A percentile compares a stretch with the other conserved stretches of the same genome.
phyloP scores from a whole-genome alignment of 2,329 filamentous ascomycete species.

The Ascochyta fabae region DNA sequence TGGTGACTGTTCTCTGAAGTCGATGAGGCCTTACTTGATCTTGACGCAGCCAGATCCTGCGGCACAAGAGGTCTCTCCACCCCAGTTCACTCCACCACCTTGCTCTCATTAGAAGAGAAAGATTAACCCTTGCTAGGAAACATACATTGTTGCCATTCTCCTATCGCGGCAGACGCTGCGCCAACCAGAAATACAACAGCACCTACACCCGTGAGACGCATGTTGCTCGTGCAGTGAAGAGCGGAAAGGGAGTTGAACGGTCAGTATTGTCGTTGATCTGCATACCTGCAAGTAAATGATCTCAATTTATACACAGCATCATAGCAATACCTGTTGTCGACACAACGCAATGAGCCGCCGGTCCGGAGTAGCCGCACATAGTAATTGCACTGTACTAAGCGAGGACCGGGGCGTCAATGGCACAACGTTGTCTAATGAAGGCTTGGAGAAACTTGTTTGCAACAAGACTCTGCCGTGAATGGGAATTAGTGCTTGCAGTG shows the following conservation, averaged over 20 bases:
- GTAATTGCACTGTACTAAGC: slow-evolving; percentile 19
- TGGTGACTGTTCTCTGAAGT: no score
- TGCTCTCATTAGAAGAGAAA: not conserved
- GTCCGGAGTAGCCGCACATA: slow-evolving; percentile 12
- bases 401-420: not conserved
- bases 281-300: not conserved
- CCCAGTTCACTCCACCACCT: slow-evolving; percentile 41
- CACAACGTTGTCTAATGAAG: not conserved
- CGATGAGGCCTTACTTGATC: slow-evolving; percentile 33
- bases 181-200: slow-evolving; percentile 33
- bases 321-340: not conserved
- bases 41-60: slow-evolving; percentile 38
- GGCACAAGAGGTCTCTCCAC: slow-evolving; percentile 36
- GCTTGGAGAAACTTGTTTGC: not conserved
- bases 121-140: not conserved
- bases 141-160: slow-evolving; percentile 47
- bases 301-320: slow-evolving; percentile 2
- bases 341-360: slow-evolving; percentile 5
- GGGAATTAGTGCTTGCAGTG: not conserved
- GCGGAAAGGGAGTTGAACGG: not conserved
- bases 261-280: not conserved
- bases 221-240: slow-evolving; percentile 7
- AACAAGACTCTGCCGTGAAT: not conserved
- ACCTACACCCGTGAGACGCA: slow-evolving; percentile 29
- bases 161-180: slow-evolving; percentile 32